These are phyloP conservation scores for Iberis pinnata DNA, from an alignment of 345 rosid species.

Conservation along the genomic window DNA sequence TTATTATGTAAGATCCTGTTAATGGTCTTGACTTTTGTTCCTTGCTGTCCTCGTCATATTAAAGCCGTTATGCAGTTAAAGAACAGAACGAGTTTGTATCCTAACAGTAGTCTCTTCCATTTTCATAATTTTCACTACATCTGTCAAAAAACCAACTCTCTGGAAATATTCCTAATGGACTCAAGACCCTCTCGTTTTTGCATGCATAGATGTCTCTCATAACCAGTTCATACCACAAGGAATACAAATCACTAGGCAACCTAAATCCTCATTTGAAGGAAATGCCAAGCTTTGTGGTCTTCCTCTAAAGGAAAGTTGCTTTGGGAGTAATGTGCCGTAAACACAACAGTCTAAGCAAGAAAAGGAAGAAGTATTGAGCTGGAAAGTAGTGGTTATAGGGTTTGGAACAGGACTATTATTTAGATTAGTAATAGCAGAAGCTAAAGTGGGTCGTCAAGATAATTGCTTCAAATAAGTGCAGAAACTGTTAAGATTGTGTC, in stretches of 20 bases:
- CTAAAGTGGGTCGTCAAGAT: neutral
- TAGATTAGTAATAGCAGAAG: neutral
- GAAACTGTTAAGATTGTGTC: neutral
- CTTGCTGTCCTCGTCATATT: neutral
- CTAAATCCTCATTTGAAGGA: conserved; percentile 5
- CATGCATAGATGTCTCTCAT: neutral
- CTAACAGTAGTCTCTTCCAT: neutral
- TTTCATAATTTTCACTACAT: neutral
- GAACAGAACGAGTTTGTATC: too few relatives aligned
- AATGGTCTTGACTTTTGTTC: too few relatives aligned
- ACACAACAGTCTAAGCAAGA: neutral
- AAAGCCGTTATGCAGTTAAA: neutral
- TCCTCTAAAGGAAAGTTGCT: neutral
- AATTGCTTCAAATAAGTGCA: too few relatives aligned
- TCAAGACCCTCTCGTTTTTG: neutral
- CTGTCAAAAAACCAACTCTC: neutral
- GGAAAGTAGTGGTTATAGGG: conserved; percentile 16
- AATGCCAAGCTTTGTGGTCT: conserved; percentile 9
- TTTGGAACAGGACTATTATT: conserved; percentile 7
- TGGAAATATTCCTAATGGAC: conserved; percentile 3
- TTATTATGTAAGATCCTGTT: too few relatives aligned
- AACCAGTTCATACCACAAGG: conserved; percentile 12
- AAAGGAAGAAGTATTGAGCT: conserved; percentile 2
- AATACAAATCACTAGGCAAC: neutral
- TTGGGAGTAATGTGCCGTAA: neutral